A percentile compares a stretch with the other conserved stretches of the same genome.
These are phyloP conservation scores for Amoeboaphelidium protococcarum DNA, from an alignment of 371 early-diverging fungal genomes.

Conservation along the genomic window DNA sequence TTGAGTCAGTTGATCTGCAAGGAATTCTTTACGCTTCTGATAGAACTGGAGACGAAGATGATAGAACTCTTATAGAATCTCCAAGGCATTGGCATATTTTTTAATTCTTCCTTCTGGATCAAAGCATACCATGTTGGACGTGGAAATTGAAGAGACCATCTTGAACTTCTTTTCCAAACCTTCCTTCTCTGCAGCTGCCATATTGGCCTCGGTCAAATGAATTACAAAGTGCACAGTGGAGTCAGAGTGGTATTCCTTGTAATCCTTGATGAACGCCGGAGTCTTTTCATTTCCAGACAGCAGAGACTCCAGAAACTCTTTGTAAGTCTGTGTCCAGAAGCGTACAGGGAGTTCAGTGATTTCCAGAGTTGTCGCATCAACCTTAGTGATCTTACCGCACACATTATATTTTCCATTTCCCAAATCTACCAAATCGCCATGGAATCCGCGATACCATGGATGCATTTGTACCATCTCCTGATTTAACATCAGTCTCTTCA, in stretches of 20 bases:
- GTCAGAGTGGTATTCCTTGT: constrained; percentile 18
- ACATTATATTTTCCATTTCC: constrained; percentile 33
- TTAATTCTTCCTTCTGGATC: constrained; percentile 68
- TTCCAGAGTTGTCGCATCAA: constrained; percentile 41
- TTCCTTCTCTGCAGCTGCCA: constrained; percentile 38
- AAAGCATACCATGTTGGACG: constrained; percentile 92
- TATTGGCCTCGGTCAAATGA: constrained; percentile 32
- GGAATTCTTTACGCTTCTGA: constrained; percentile 56
- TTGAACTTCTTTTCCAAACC: constrained; percentile 67
- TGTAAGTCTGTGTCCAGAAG: constrained; percentile 84
- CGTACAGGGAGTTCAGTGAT: constrained; percentile 91
- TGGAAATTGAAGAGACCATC: constrained; percentile 34
- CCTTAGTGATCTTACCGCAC: constrained; percentile 39
- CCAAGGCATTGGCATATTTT: constrained; percentile 49
- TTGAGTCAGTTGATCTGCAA: constrained; percentile 36
- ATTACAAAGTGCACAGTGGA: constrained; percentile 56
- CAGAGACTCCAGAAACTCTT: constrained; percentile 55
- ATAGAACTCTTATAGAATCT: constrained; percentile 84
- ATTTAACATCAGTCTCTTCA: constrained; percentile 61
- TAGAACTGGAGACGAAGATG: constrained; percentile 64
- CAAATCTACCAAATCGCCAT: constrained; percentile 30
- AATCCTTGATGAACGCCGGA: constrained; percentile 27
- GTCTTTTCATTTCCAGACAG: constrained; percentile 27
- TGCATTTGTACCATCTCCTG: constrained; percentile 46
- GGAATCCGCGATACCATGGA: constrained; percentile 95